Conservation (phyloP, 2,329 filamentous ascomycete genomes). For the Paradendryphiella salina region DNA sequence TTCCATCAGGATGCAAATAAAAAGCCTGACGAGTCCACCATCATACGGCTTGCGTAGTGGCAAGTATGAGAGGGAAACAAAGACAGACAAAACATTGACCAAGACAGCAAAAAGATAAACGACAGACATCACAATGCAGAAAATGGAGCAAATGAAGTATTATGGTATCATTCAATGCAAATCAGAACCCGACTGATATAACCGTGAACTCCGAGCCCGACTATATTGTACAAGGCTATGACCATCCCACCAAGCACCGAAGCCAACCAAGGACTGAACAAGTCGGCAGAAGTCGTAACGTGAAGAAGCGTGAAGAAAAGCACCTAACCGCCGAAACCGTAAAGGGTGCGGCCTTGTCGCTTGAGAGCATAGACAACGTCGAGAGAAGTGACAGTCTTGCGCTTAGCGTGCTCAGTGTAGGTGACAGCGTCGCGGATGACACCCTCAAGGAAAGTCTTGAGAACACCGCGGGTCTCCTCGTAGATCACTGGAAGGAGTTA, state of each 20-base stretch:
- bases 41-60: too few relatives aligned
- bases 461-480: conserved; percentile 75
- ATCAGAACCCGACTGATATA: conserved; percentile 34
- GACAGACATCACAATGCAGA: conserved; percentile 11
- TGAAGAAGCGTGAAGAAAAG: conserved; percentile 38
- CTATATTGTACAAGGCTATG: conserved; percentile 40
- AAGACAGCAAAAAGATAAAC: neutral
- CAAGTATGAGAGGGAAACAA: too few relatives aligned
- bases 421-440: conserved; percentile 78
- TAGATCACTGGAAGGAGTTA: conserved; percentile 66
- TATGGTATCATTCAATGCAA: conserved; percentile 44
- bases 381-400: conserved; percentile 74
- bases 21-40: too few relatives aligned
- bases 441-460: conserved; percentile 77
- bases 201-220: conserved; percentile 42
- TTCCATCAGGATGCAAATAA: too few relatives aligned
- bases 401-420: conserved; percentile 80
- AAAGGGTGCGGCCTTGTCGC: conserved; percentile 71
- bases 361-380: conserved; percentile 67
- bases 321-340: conserved; percentile 85
- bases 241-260: conserved; percentile 53
- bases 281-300: conserved; percentile 41
- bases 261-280: conserved; percentile 60
- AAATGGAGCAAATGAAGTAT: conserved; percentile 15
- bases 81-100: too few relatives aligned